A percentile compares a stretch with the other conserved stretches of the same genome.
Evolutionary conservation across 2,329 filamentous ascomycete species (phyloP).

Genomic region (Elsinoe batatas): DNA sequence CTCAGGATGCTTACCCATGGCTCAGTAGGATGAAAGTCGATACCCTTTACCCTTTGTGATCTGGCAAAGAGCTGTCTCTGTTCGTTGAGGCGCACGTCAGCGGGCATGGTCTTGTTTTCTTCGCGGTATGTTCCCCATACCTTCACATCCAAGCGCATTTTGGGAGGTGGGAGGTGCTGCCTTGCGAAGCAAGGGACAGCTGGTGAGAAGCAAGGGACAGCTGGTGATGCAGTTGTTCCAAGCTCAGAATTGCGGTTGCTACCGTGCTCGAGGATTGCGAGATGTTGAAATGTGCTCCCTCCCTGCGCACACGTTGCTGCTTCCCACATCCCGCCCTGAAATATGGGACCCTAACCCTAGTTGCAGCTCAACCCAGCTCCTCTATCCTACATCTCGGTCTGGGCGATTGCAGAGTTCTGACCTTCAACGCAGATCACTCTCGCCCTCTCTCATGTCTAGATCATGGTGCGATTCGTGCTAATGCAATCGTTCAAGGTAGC

Average conservation of each 20-base stretch:
- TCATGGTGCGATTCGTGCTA: too few relatives aligned
- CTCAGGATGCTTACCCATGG: constrained; percentile 60
- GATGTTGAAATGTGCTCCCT: background rate
- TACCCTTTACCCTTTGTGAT: constrained; percentile 91
- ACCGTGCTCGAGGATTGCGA: background rate
- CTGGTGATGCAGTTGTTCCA: constrained; percentile 13
- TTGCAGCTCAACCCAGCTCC: background rate
- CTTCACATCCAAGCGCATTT: constrained; percentile 53
- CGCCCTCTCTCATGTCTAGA: too few relatives aligned
- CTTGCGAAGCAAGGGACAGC: constrained; percentile 22
- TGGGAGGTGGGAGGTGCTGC: constrained; percentile 20
- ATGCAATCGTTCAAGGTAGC: too few relatives aligned
- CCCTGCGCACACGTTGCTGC: constrained; percentile 6
- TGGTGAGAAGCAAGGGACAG: constrained; percentile 23
- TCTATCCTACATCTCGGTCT: background rate
- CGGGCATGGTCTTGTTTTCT: constrained; percentile 18
- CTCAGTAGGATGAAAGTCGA: constrained; percentile 94
- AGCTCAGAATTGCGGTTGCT: background rate
- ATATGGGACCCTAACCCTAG: background rate
- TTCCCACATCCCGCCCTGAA: constrained; percentile 1
- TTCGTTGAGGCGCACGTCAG: constrained; percentile 34
- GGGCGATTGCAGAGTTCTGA: too few relatives aligned
- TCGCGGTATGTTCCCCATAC: constrained; percentile 26
- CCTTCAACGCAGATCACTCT: too few relatives aligned
- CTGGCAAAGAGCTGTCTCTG: constrained; percentile 76